These are phyloP conservation scores for Phytophthora ohioensis DNA, from an alignment of 352 stramenopile genomes.

Conservation along the genomic window DNA sequence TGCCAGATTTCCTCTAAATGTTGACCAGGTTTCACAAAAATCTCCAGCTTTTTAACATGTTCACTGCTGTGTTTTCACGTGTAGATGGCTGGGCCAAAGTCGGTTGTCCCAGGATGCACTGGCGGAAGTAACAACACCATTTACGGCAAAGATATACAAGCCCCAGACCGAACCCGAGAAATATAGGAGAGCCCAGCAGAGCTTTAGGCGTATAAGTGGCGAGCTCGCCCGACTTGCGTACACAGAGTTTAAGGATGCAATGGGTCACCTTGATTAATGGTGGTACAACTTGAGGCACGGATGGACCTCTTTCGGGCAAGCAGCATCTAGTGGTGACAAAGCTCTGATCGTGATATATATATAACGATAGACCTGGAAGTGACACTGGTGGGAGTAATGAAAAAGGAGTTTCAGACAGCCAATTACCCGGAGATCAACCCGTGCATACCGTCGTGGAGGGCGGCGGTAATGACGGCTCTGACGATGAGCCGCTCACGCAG, in stretches of 20 bases:
- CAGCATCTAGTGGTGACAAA: not conserved
- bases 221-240: slow-evolving; percentile 13
- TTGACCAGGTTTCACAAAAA: not conserved
- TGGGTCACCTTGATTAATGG: slow-evolving; percentile 10
- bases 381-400: not conserved
- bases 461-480: not conserved
- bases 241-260: not conserved
- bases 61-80: not conserved
- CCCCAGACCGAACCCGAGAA: slow-evolving; percentile 10
- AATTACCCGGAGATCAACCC: too few relatives aligned
- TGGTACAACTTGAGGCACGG: slow-evolving; percentile 23
- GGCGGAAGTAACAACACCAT: not conserved
- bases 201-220: slow-evolving; percentile 6
- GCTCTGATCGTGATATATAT: not conserved
- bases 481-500: not conserved
- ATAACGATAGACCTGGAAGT: too few relatives aligned
- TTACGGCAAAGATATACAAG: slow-evolving; percentile 15
- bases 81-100: slow-evolving; percentile 17
- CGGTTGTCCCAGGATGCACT: not conserved
- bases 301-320: not conserved
- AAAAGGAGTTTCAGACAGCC: not conserved
- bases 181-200: slow-evolving; percentile 13
- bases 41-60: slow-evolving; percentile 13
- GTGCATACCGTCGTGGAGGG: not conserved
- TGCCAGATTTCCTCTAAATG: slow-evolving; percentile 9